Evolutionary conservation across 2,329 filamentous ascomycete species (phyloP).

Genomic region (Nakataea oryzae): DNA sequence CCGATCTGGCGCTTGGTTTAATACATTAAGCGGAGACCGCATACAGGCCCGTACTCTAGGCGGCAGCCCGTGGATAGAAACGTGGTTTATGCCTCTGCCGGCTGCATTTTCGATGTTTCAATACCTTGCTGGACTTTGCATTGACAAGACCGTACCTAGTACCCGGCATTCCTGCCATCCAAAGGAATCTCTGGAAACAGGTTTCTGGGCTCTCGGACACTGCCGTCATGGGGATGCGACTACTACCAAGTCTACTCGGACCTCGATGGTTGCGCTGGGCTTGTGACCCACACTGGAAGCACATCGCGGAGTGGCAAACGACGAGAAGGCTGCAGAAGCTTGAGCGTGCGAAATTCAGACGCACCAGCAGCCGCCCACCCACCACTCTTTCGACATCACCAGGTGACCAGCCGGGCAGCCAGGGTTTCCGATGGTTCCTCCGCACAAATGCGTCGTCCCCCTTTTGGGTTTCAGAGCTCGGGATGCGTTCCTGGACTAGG

Average conservation of each 20-base stretch:
- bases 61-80: not conserved
- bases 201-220: not conserved
- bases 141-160: not conserved
- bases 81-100: not conserved
- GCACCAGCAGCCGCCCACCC: not conserved
- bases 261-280: not conserved
- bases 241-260: not conserved
- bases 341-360: not conserved
- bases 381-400: not conserved
- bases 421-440: not conserved
- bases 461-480: not conserved
- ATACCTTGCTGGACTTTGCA: not conserved
- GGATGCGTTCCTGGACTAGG: not conserved
- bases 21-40: not conserved
- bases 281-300: not conserved
- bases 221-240: not conserved
- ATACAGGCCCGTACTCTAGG: not conserved
- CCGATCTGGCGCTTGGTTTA: not conserved
- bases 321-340: not conserved
- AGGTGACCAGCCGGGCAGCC: not conserved
- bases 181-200: not conserved
- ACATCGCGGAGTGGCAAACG: not conserved
- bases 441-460: not conserved
- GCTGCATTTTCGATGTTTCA: not conserved
- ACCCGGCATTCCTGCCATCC: not conserved